phyloP scores from a whole-genome alignment of 2,329 filamentous ascomycete genomes.

The Aspergillus proliferans region DNA sequence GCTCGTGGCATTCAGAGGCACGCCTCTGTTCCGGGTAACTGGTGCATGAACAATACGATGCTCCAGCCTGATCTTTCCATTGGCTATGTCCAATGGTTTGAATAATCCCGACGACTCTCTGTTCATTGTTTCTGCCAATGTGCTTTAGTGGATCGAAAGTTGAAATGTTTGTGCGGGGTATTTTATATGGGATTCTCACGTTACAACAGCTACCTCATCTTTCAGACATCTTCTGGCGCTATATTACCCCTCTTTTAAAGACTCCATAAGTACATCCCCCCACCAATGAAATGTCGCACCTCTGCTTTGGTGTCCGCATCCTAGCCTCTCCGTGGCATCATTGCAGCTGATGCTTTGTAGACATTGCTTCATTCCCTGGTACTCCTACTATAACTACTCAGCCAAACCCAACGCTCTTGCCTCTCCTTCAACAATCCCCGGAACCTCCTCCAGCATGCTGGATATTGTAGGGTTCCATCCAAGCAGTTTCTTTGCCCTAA shows the following conservation, averaged over 20 bases:
- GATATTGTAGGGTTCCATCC: constrained; percentile 24
- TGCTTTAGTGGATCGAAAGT: background rate
- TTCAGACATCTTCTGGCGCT: background rate
- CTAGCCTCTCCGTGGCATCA: background rate
- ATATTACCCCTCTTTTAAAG: background rate
- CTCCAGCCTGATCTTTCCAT: constrained; percentile 44
- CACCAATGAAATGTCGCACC: background rate
- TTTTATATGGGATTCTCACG: background rate
- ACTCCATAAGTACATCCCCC: background rate
- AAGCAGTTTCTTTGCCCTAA: constrained; percentile 17
- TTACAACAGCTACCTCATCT: background rate
- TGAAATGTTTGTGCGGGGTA: background rate
- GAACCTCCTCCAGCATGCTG: constrained; percentile 45
- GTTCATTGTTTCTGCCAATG: background rate
- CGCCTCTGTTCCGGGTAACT: constrained; percentile 50
- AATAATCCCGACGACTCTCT: constrained; percentile 19
- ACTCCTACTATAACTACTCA: background rate
- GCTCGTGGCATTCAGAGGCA: constrained; percentile 37
- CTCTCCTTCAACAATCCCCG: constrained; percentile 43
- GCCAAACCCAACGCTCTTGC: constrained; percentile 20
- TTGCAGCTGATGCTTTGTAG: background rate
- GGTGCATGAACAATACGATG: constrained; percentile 50
- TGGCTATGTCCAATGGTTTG: constrained; percentile 39
- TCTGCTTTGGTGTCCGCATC: background rate
- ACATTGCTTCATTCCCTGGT: background rate